Conservation (phyloP, 805 yeast species). For the Wickerhamiella cacticola region DNA sequence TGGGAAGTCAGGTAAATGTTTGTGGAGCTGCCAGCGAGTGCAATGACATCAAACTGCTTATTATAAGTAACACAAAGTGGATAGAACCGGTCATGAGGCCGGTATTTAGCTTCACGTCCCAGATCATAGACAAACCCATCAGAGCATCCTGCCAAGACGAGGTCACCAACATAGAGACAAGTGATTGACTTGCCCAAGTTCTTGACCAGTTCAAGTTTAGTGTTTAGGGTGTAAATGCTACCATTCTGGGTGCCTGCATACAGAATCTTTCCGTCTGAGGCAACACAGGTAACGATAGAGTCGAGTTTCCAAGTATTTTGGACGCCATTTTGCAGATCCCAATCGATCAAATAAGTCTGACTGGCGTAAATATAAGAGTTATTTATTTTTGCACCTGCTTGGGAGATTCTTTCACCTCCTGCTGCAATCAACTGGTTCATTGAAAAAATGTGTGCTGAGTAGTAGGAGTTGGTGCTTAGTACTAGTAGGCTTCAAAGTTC, state of each 20-base stretch:
- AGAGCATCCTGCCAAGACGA: conserved; percentile 52
- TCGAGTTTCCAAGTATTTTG: conserved; percentile 27
- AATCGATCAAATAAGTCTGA: conserved; percentile 2
- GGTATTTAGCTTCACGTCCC: background rate
- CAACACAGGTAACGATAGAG: conserved; percentile 52
- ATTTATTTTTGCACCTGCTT: conserved; percentile 11
- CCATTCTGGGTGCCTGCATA: conserved; percentile 48
- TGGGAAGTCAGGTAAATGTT: conserved; percentile 42
- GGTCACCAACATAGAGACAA: conserved; percentile 41
- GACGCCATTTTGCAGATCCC: conserved; percentile 7
- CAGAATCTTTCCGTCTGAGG: conserved; percentile 55
- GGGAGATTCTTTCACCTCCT: conserved; percentile 14
- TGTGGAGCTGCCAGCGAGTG: conserved; percentile 30
- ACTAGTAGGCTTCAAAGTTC: background rate
- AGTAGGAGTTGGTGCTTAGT: too few relatives aligned
- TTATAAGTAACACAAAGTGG: conserved; percentile 10
- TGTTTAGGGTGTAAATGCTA: conserved; percentile 21
- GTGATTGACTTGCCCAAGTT: conserved; percentile 41
- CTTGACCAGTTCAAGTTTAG: conserved; percentile 46
- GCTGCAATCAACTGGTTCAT: conserved; percentile 14
- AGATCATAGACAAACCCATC: conserved; percentile 34
- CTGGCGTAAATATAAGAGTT: conserved; percentile 10
- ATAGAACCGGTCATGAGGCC: conserved; percentile 8
- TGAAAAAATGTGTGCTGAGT: background rate
- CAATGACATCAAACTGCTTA: conserved; percentile 19